Conservation (phyloP, 148 eudicot genomes). For the Tetragonia tetragonoides region DNA sequence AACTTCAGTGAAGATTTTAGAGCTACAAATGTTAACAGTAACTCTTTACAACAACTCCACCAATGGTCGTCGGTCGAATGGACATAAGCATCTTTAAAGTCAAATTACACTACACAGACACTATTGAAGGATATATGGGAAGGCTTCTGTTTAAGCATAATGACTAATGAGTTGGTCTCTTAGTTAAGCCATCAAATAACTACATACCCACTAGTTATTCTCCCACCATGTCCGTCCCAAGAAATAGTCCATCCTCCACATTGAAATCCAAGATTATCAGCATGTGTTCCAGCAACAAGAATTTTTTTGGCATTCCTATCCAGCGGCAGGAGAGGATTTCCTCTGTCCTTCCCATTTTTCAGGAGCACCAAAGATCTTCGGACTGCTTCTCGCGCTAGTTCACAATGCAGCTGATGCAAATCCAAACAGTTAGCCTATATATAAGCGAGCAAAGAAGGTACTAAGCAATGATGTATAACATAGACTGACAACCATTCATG, state of each 20-base stretch:
- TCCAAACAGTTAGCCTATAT: slow-evolving; percentile 14
- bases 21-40: neutral
- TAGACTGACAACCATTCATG: neutral
- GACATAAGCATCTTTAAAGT: neutral
- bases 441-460: slow-evolving; percentile 1
- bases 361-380: slow-evolving; percentile 81
- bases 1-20: neutral
- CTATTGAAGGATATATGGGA: neutral
- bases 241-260: slow-evolving; percentile 95
- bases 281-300: slow-evolving; percentile 92
- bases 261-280: slow-evolving; percentile 95
- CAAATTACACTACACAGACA: neutral
- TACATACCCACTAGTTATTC: slow-evolving; percentile 88
- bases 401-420: slow-evolving; percentile 65
- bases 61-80: neutral
- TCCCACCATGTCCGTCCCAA: slow-evolving; percentile 79
- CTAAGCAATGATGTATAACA: neutral
- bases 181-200: neutral
- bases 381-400: slow-evolving; percentile 95
- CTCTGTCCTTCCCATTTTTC: slow-evolving; percentile 81
- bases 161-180: neutral
- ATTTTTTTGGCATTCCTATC: slow-evolving; percentile 59
- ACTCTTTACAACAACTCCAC: neutral
- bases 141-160: neutral
- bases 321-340: slow-evolving; percentile 67